Conservation (phyloP, 768 basidiomycete genomes). For the Boletus subparvulus region DNA sequence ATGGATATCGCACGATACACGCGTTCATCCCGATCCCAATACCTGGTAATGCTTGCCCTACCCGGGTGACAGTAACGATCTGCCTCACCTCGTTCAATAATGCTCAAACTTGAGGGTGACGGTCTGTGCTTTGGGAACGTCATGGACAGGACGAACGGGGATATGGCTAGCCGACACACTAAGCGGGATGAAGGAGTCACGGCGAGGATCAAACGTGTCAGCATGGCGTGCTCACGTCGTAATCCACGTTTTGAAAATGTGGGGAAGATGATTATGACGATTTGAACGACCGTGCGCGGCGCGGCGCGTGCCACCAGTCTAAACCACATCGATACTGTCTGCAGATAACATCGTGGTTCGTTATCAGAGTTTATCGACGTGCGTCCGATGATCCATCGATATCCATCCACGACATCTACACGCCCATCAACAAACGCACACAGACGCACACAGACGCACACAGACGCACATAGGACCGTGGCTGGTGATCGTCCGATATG, state of each 20-base stretch:
- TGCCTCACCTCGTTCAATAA: neutral
- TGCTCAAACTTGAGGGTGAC: neutral
- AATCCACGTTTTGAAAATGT: slow-evolving; percentile 4
- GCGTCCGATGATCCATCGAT: neutral
- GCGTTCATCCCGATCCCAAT: neutral
- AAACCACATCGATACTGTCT: neutral
- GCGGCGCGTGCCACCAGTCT: neutral
- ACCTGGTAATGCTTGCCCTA: neutral
- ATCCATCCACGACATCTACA: neutral
- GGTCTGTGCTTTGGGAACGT: neutral
- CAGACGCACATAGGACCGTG: no score
- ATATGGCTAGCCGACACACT: neutral
- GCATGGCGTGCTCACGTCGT: slow-evolving; percentile 1
- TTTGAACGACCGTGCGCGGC: neutral
- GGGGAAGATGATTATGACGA: neutral
- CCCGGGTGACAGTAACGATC: neutral
- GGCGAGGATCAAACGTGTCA: slow-evolving; percentile 2
- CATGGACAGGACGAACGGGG: neutral
- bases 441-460: slow-evolving; percentile 1
- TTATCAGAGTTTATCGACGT: slow-evolving; percentile 20
- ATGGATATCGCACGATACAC: neutral
- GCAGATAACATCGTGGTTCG: slow-evolving; percentile 13
- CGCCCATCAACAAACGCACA: neutral
- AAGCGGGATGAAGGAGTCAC: neutral
- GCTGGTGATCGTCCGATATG: slow-evolving; percentile 17